phyloP scores from a whole-genome alignment of 345 rosid genomes.

The Draba incana region DNA sequence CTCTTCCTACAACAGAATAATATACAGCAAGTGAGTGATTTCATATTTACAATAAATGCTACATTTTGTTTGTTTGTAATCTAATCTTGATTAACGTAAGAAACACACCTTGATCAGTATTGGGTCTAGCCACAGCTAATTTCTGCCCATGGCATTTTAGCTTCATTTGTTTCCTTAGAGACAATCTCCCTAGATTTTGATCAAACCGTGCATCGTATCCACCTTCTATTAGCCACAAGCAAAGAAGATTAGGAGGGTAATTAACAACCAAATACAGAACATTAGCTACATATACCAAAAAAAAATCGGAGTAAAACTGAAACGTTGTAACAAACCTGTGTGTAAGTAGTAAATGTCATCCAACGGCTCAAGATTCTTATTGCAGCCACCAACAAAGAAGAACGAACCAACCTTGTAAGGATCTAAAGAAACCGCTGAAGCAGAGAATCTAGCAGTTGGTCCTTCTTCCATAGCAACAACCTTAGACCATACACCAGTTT shows the following conservation, averaged over 20 bases:
- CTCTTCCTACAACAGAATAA: conserved; percentile 55
- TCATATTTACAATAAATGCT: conserved; percentile 5
- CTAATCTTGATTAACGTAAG: background rate
- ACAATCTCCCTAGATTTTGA: conserved; percentile 59
- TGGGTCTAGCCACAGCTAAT: conserved; percentile 59
- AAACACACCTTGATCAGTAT: conserved; percentile 47
- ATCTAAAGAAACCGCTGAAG: conserved; percentile 80
- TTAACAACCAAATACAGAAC: conserved; percentile 2
- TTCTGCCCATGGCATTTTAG: conserved; percentile 79
- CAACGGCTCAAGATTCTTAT: conserved; percentile 86
- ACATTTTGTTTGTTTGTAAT: background rate
- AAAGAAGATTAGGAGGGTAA: conserved; percentile 10
- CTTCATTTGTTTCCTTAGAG: conserved; percentile 84
- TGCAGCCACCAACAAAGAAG: conserved; percentile 86
- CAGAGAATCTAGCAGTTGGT: conserved; percentile 92
- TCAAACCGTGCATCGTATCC: conserved; percentile 45
- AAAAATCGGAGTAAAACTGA: conserved; percentile 10
- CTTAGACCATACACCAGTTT: conserved; percentile 79
- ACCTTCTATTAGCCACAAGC: conserved; percentile 52
- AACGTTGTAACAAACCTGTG: conserved; percentile 58
- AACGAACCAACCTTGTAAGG: conserved; percentile 73
- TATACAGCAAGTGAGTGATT: background rate
- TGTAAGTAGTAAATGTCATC: conserved; percentile 84
- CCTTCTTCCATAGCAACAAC: conserved; percentile 63
- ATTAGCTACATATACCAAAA: conserved; percentile 8